Base-by-base conservation (phyloP, 1,284 basidiomycete species). In the Apiotrichum gamsii region DNA sequence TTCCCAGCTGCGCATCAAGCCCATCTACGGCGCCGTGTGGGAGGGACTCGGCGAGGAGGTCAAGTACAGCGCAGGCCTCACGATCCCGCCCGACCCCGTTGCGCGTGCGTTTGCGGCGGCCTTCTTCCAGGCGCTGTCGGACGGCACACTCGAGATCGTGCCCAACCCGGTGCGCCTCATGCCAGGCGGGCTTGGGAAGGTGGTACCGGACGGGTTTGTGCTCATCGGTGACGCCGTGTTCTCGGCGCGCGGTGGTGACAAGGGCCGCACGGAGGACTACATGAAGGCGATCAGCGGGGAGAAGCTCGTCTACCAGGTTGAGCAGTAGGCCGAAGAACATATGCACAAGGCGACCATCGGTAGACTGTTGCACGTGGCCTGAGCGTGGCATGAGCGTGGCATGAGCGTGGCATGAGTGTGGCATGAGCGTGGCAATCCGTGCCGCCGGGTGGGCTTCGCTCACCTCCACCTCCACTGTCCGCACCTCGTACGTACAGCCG, bases 21-120 rank as follows among this genome's bases (percentile, higher is more conserved):
- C 44, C 5, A 37, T 44, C 8, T 51, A 51, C 34, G 50, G 50
- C 8, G 50, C 50, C 3, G 50, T 33, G 14, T 51, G 50, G 50
- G 50, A 51, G 42, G 49, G 28, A 2, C 50, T 47, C 9, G 50
- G 49, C 10, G 41, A 21, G 9, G 49, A 39, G 20, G 18, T 51
- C 9, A 42, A 23, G 23, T 49, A 49, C 24, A 20, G 34, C 31
- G 19, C 21, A 42, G 44, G n/a, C 23, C 4, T 19, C n/a, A 24
- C 15, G 14, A 35, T 51, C 14, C 40, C 40, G 4, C 39, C 45
- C 32, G 16, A 32, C 29, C 36, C 40, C 16, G 20, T 18, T 4
- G 33, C 24, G 32, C 30, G 38, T 15, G 50, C 28, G 21, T 51
- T 51, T 28, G 50, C 41, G 18, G 34, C n/a, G 1, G 34, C 21